Conservation (phyloP, 2,329 filamentous ascomycete species). For the Scedosporium minutisporum region DNA sequence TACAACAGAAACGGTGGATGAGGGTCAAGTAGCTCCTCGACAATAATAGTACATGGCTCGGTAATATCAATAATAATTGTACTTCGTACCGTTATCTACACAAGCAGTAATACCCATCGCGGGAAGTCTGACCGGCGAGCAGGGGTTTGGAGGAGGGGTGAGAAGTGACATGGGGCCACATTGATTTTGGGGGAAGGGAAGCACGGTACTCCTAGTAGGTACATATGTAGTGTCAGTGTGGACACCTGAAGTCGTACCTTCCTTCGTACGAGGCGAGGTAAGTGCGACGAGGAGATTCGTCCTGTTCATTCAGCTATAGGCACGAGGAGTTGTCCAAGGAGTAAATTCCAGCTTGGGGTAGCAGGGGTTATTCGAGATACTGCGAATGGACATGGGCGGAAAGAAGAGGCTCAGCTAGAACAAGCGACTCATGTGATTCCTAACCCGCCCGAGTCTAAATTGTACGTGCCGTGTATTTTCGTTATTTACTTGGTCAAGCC, state of each 20-base stretch:
- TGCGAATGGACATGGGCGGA: too few species aligned
- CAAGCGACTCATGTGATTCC: too few species aligned
- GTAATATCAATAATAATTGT: not conserved
- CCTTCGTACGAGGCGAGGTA: not conserved
- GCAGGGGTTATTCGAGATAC: too few species aligned
- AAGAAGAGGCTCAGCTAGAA: too few species aligned
- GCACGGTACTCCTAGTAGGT: not conserved
- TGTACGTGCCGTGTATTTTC: too few species aligned
- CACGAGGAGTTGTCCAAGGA: too few species aligned
- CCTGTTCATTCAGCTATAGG: too few species aligned
- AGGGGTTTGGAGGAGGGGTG: not conserved
- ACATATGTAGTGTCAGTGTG: not conserved
- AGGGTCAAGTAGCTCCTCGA: not conserved
- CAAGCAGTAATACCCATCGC: not conserved
- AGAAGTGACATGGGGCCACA: not conserved
- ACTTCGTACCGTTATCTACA: not conserved
- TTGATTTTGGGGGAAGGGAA: not conserved
- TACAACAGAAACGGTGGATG: not conserved
- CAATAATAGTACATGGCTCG: not conserved
- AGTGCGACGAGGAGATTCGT: not conserved
- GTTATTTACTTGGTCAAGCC: not conserved
- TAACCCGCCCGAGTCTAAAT: too few species aligned
- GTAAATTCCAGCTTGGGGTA: not conserved
- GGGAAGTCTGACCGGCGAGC: not conserved
- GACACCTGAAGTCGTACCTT: not conserved